Conservation (phyloP, 768 basidiomycete species). For the Suillus sp. region DNA sequence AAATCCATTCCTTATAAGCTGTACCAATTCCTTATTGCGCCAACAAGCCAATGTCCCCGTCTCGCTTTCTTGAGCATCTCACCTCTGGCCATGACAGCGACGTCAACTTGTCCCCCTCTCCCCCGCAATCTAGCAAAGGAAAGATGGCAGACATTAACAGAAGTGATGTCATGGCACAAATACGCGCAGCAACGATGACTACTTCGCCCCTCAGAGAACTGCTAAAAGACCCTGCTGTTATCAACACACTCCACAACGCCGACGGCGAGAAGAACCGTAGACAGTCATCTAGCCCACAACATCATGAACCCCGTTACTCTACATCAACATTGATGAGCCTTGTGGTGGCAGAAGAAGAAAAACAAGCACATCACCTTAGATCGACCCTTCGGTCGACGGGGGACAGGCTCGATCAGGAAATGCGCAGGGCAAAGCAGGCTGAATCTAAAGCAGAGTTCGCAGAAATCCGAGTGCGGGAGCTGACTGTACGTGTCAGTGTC, state of each 20-base stretch:
- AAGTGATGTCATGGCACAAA: slow-evolving; percentile 40
- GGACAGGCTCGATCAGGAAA: slow-evolving; percentile 59
- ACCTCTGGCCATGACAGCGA: slow-evolving; percentile 21
- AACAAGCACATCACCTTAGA: slow-evolving; percentile 57
- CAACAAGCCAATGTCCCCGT: slow-evolving; percentile 27
- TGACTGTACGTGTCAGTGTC: slow-evolving; percentile 37
- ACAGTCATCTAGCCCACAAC: slow-evolving; percentile 40
- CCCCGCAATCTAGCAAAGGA: slow-evolving; percentile 14
- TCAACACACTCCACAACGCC: slow-evolving; percentile 36
- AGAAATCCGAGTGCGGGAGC: slow-evolving; percentile 49
- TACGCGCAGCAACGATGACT: slow-evolving; percentile 47
- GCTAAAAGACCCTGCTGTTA: slow-evolving; percentile 45
- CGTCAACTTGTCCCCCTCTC: slow-evolving; percentile 9
- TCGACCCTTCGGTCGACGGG: slow-evolving; percentile 50
- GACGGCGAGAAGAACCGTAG: slow-evolving; percentile 28
- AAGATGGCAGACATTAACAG: slow-evolving; percentile 12
- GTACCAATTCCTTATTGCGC: slow-evolving; percentile 13
- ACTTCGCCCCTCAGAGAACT: slow-evolving; percentile 48
- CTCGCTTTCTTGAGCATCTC: slow-evolving; percentile 36
- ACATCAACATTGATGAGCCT: slow-evolving; percentile 42
- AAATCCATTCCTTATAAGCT: slow-evolving; percentile 8
- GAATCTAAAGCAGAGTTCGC: slow-evolving; percentile 52
- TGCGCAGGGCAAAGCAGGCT: slow-evolving; percentile 53
- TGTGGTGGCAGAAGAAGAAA: slow-evolving; percentile 56
- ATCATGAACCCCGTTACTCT: slow-evolving; percentile 38